These are phyloP conservation scores for Sphaerobolus stellatus DNA, from an alignment of 1,284 basidiomycete genomes.

Conservation along the genomic window DNA sequence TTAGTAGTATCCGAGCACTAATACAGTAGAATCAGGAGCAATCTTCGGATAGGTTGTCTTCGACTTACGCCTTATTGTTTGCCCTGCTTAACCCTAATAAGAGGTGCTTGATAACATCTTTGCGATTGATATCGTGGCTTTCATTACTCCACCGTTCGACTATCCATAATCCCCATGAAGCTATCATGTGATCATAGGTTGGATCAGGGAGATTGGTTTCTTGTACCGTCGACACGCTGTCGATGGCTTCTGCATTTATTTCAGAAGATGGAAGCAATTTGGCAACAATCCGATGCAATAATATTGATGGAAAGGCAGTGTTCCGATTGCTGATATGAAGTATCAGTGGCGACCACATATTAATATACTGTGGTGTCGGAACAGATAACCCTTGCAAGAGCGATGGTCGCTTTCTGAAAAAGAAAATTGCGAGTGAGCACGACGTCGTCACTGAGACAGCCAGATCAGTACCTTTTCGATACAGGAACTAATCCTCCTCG, in stretches of 20 bases:
- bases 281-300: conserved; percentile 53
- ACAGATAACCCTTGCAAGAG: conserved; percentile 39
- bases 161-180: conserved; percentile 67
- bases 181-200: conserved; percentile 58
- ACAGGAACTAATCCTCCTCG: conserved; percentile 73
- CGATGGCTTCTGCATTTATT: conserved; percentile 4
- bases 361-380: conserved; percentile 54
- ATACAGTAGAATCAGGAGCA: conserved; percentile 18
- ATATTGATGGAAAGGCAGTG: conserved; percentile 52
- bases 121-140: no score
- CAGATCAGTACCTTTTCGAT: conserved; percentile 85
- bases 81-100: no score
- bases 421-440: neutral
- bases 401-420: conserved; percentile 59
- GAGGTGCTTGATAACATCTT: no score
- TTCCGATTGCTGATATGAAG: conserved; percentile 57
- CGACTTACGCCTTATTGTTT: conserved; percentile 24
- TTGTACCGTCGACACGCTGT: neutral
- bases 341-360: conserved; percentile 76
- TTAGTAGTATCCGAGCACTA: conserved; percentile 41
- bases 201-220: conserved; percentile 23
- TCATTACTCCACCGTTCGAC: no score
- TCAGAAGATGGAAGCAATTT: conserved; percentile 40
- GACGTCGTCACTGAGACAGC: no score
- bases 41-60: conserved; percentile 35